Base-by-base conservation (phyloP, 2,329 filamentous ascomycete species). In the Periconia sp. region DNA sequence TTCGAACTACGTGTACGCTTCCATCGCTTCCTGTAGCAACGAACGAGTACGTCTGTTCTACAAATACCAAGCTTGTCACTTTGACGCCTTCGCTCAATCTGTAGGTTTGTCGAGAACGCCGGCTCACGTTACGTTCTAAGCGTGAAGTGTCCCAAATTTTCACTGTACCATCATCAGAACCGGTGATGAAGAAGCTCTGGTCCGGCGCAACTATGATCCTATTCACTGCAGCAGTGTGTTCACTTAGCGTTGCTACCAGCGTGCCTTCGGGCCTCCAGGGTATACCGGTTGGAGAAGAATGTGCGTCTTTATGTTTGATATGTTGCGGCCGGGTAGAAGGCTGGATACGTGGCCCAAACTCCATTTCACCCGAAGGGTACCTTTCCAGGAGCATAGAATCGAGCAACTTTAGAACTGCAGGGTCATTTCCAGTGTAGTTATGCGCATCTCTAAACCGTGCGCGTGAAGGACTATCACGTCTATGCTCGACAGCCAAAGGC, bases 31-130 rank as follows among this genome's bases (percentile, higher is more conserved):
- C 92, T 49, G 91, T 94, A 67, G 90, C 96, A 56, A 96, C 82
- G 69, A 99, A 97, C 19, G 90, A 92, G 71, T 97, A 92, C 0
- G 92, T 96, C 61, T 92, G 90, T 68, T 97, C 92, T 40, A 99
- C 85, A 69, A 99, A 97, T 62, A 91, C 92, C 19, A 99, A 74
- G 14, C 90, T 87, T 30, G 91, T 86, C 2, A 97, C 89, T 54
- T 85, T 88, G 0, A 87, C 83, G 1, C 87, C 88, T 1, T 83
- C 75, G 0, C 82, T 83, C 63, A 97, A 90, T 53, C 82, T 87
- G 74, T 97, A 89, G 0, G 90, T 95, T 68, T 95, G 90, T 19
- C 93, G 84, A 27, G 94, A 92, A 42, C 92, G 85, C 64, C 96
- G 89, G 0, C 90, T 89, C 47, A 97, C 85, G 69, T 97, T 97